Base-by-base conservation (phyloP, 805 yeast genomes). In the Candida piceae region DNA sequence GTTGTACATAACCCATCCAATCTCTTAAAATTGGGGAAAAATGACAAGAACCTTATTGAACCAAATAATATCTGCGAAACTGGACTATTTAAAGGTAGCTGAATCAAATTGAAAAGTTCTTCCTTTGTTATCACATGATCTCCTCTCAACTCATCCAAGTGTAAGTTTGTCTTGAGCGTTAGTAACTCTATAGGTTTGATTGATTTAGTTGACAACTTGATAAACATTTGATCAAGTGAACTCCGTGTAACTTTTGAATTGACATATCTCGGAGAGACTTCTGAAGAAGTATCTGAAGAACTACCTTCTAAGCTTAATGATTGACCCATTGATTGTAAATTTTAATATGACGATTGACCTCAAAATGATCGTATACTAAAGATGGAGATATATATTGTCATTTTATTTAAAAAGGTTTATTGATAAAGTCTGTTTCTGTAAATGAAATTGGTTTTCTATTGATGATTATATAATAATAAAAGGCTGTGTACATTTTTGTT, bases 11-110 rank as follows among this genome's bases (percentile, higher is more conserved):
- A 11, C 22, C 25, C 3, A 16, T 34, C 12, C 32, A 39, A 10
- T 4, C 25, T 17, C 21, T 35, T 35, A 24, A 47, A 48, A 24
- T 45, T 48, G 3, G 58, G 58, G 35, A 49, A 53, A n/a, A 20
- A 38, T 4, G 56, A 45, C 11, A 81, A 36, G 5, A 66, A 64
- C 21, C 58, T 54, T 12, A 75, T 52, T 4, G 72, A 55, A 5
- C 62, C 55, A 48, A 66, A 67, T 0, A 79, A 36, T 2, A 69
- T 24, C 6, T 59, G 53, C 1, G 62, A 50, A 1, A 66, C 54
- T 4, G 55, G 51, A 0, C 56, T 45, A 4, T 60, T 52, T 1
- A 45, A 52, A 1, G 73, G 72, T 3, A 74, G 38, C 12, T 54
- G 53, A 13, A 74, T 48, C 31, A 50, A 32, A 7, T 42, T 27